phyloP scores from a whole-genome alignment of 371 early-diverging fungal species.

The Umbelopsis sp. region DNA sequence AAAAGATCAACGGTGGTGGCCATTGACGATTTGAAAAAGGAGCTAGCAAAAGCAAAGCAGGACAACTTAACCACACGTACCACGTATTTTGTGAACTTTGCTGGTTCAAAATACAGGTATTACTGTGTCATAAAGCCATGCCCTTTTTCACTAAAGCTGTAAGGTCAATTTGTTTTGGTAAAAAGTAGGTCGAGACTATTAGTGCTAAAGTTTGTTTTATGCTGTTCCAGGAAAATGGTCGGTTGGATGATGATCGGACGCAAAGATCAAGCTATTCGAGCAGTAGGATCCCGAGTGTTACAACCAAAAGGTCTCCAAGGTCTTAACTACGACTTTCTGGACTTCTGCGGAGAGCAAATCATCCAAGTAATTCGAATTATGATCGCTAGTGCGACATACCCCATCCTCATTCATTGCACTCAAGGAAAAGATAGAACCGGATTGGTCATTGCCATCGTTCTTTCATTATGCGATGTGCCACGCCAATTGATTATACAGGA shows the following conservation, averaged over 20 bases:
- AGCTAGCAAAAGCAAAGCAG: neutral
- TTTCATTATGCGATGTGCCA: constrained; percentile 47
- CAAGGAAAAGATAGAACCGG: constrained; percentile 71
- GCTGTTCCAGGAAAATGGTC: neutral
- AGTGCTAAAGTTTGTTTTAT: neutral
- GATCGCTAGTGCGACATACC: constrained; percentile 30
- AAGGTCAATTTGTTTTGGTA: neutral
- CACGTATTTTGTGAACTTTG: constrained; percentile 18
- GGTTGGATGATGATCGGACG: constrained; percentile 9
- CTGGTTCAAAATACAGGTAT: constrained; percentile 9
- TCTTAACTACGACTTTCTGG: constrained; percentile 10
- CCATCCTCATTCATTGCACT: constrained; percentile 63
- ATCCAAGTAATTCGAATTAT: constrained; percentile 1
- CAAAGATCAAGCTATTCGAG: neutral
- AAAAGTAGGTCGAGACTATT: too few relatives aligned
- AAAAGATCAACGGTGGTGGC: neutral
- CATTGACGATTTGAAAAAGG: constrained; percentile 1
- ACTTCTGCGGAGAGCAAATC: constrained; percentile 17
- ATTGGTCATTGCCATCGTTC: constrained; percentile 51
- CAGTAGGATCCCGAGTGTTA: neutral
- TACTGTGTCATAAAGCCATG: constrained; percentile 1
- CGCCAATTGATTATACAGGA: constrained; percentile 49
- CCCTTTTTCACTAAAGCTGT: neutral
- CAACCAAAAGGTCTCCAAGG: constrained; percentile 5
- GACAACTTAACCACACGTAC: neutral